Base-by-base conservation (phyloP, 2,329 filamentous ascomycete genomes). In the Talaromyces pinophilus region DNA sequence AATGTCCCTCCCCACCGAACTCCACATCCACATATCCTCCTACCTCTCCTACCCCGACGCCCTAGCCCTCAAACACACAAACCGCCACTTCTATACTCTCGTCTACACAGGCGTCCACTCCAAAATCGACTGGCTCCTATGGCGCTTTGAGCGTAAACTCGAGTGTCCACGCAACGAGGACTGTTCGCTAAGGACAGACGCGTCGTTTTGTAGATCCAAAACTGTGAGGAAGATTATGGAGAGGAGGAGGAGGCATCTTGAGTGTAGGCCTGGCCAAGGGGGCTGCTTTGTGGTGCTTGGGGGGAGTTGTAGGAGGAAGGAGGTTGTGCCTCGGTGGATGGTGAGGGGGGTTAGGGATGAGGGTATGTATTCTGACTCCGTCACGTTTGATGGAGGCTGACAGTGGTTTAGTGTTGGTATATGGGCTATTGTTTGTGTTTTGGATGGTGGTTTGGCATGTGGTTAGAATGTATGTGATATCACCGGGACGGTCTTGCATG, bases 1-100 rank as follows among this genome's bases (percentile, higher is more conserved):
- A 40, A 80, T 83, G 74, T 76, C 78, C 17, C 79, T 92, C 2
- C 90, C 90, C 1, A 81, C 86, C 0, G 90, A 92, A 71, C 81
- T 92, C n/a, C 89, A 91, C 70, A 74, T 89, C 1, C 82, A 86
- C 60, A 88, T 92, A 64, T 80, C 85, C 38, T 74, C 81, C 11
- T 80, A 86, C 63, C 85, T 92, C 67, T 84, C 84, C 38, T 92
- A 92, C 68, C 90, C 90, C 0, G 89, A 92, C 68, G 89, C 90
- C 0, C 82, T 92, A 1, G 89, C 88, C 0, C 79, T 92, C 17
- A 91, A 91, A 72, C 88, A 91, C 73, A 85, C 85, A 22, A 87
- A 80, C 72, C 83, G 83, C 66, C 82, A 90, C 72, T 88, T 92
- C 75, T 88, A 88, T 78, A 72, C 76, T 59, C 77, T 90, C 1